Evolutionary conservation across 176 grass and related monocot genomes (phyloP).

Genomic region (Otatea glauca): DNA sequence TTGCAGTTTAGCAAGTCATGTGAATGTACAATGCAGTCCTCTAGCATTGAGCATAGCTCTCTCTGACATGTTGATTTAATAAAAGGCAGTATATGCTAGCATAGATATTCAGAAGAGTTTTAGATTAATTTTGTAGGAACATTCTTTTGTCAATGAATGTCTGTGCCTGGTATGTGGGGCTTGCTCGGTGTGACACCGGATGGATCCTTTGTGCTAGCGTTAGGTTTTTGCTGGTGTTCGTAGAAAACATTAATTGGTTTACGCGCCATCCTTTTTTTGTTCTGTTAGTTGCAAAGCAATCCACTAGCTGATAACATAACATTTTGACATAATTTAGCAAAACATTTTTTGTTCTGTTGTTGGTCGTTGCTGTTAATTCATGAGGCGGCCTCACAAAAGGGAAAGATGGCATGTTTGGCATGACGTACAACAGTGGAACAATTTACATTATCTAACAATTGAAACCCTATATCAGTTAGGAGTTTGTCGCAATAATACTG

Average conservation of each 20-base stretch:
- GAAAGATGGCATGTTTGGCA: background rate
- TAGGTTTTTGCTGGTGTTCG: background rate
- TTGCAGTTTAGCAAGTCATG: background rate
- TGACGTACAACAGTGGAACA: background rate
- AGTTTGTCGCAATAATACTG: background rate
- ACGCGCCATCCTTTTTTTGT: background rate
- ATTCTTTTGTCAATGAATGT: background rate
- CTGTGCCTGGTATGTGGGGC: background rate
- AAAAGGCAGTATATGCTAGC: background rate
- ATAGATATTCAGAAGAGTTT: slow-evolving; percentile 7
- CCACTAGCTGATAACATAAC: background rate
- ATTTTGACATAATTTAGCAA: slow-evolving; percentile 1
- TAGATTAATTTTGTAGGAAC: background rate
- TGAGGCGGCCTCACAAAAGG: background rate
- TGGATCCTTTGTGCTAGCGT: background rate
- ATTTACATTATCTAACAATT: background rate
- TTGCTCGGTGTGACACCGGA: background rate
- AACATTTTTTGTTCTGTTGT: background rate
- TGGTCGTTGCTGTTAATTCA: background rate
- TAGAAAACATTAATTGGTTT: background rate
- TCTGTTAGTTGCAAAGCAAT: background rate
- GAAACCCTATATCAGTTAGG: background rate
- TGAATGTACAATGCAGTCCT: slow-evolving; percentile 15
- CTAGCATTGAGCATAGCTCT: background rate
- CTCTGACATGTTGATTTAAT: background rate